Evolutionary conservation across 2,329 filamentous ascomycete species (phyloP).

Genomic region (Aschersonia sp.): DNA sequence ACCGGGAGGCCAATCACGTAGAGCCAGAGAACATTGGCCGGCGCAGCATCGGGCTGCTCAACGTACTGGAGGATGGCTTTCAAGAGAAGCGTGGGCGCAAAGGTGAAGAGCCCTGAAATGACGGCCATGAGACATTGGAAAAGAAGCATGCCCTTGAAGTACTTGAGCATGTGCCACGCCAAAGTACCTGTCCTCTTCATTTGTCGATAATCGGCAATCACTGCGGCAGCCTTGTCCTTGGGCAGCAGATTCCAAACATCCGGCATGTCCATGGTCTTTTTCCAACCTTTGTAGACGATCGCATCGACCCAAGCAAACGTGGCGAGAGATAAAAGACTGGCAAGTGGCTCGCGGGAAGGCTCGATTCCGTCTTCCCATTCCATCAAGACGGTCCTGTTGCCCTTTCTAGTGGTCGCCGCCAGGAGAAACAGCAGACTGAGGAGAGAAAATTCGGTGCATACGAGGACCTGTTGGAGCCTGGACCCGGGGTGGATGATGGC

Average conservation of each 20-base stretch:
- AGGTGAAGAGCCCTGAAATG: constrained; percentile 70
- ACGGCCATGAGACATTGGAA: constrained; percentile 70
- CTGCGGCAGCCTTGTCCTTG: constrained; percentile 70
- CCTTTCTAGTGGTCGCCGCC: constrained; percentile 70
- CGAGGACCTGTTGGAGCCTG: constrained; percentile 43
- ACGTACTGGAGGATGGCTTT: constrained; percentile 89
- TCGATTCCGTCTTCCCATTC: constrained; percentile 83
- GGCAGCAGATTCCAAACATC: constrained; percentile 87
- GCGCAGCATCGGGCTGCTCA: constrained; percentile 62
- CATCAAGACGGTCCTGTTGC: constrained; percentile 76
- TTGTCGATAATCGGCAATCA: constrained; percentile 73
- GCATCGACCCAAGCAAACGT: constrained; percentile 86
- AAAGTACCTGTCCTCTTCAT: constrained; percentile 69
- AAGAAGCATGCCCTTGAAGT: constrained; percentile 65
- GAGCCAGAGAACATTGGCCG: constrained; percentile 83
- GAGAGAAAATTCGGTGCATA: constrained; percentile 61
- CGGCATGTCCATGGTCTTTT: constrained; percentile 63
- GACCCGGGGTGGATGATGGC: constrained; percentile 65
- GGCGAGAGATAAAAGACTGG: constrained; percentile 74
- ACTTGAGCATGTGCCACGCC: constrained; percentile 66
- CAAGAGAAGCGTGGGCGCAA: constrained; percentile 79
- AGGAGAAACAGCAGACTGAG: constrained; percentile 61
- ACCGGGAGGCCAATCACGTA: constrained; percentile 84
- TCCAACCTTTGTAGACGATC: constrained; percentile 81
- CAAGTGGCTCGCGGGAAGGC: constrained; percentile 73